A percentile compares a stretch with the other conserved stretches of the same genome.
These are phyloP conservation scores for Phylloporus arenicola DNA, from an alignment of 768 basidiomycete genomes.

Conservation along the genomic window DNA sequence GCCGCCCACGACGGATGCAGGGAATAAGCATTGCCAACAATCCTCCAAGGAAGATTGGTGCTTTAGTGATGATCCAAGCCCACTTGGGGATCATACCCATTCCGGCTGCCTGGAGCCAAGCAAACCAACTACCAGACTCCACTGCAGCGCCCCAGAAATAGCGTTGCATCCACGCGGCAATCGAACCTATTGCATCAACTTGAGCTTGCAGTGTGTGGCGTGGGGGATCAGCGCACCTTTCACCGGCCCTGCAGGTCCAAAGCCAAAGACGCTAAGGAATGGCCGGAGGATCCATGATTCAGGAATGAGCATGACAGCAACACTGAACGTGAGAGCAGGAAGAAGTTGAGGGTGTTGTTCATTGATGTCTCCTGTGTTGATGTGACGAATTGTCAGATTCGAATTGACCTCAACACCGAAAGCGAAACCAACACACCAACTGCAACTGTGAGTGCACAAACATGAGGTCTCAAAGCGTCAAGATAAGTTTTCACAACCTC, in stretches of 20 bases:
- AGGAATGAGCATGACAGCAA: constrained; percentile 6
- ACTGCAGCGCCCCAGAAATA: constrained; percentile 6
- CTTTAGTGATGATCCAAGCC: not conserved
- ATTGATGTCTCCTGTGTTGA: constrained; percentile 7
- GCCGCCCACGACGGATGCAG: no score
- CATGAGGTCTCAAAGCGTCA: not conserved
- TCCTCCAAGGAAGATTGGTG: not conserved
- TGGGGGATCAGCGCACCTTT: not conserved
- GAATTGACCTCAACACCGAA: not conserved
- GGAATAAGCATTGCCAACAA: not conserved
- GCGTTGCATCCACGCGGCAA: constrained; percentile 10
- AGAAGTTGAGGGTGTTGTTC: constrained; percentile 7
- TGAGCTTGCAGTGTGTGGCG: not conserved
- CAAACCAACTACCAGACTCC: constrained; percentile 7
- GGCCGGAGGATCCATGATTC: constrained; percentile 14
- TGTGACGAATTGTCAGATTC: not conserved
- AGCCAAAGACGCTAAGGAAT: constrained; percentile 10
- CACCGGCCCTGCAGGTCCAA: constrained; percentile 10
- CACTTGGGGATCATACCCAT: constrained; percentile 7
- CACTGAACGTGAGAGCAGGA: not conserved
- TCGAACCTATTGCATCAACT: constrained; percentile 5
- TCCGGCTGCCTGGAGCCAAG: constrained; percentile 12
- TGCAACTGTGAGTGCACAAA: constrained; percentile 1
- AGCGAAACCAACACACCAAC: constrained; percentile 4
- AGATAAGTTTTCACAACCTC: constrained; percentile 1